Conservation (phyloP, 192 early-diverging fungal species). For the Allomyces macrogynus region DNA sequence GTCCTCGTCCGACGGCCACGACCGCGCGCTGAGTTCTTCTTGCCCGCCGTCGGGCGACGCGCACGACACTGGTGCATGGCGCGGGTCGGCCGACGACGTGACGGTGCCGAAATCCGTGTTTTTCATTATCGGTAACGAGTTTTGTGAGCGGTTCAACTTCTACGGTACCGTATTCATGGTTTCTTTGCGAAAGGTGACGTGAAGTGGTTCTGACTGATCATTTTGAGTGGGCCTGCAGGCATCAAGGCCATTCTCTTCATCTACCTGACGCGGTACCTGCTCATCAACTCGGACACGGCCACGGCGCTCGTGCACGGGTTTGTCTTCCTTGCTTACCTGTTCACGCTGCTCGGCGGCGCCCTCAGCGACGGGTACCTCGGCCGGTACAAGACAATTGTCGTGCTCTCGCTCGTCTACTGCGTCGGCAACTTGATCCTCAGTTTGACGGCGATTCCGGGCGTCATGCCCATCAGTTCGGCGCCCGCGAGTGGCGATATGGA, state of each 20-base stretch:
- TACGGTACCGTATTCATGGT: conserved; percentile 30
- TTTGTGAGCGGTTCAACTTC: conserved; percentile 42
- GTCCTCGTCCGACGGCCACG: no score
- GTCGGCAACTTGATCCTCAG: conserved; percentile 40
- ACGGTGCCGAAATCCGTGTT: neutral
- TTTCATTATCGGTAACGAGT: conserved; percentile 30
- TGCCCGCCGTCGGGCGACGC: no score
- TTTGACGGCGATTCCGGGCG: conserved; percentile 32
- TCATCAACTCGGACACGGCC: conserved; percentile 25
- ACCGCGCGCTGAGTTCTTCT: no score
- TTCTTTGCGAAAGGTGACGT: conserved; percentile 13
- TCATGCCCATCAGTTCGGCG: conserved; percentile 18
- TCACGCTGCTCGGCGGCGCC: conserved; percentile 37
- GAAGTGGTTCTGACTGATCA: neutral
- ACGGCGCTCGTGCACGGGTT: conserved; percentile 34
- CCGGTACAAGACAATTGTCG: conserved; percentile 48
- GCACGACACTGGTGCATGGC: no score
- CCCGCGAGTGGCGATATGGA: conserved; percentile 1
- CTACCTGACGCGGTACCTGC: conserved; percentile 21
- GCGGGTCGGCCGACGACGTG: neutral
- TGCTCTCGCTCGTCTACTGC: conserved; percentile 44
- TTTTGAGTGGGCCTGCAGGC: neutral
- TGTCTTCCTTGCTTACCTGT: conserved; percentile 37
- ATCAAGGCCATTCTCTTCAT: conserved; percentile 1
- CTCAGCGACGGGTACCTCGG: conserved; percentile 52